These are phyloP conservation scores for Candida tallmaniae DNA, from an alignment of 805 yeast species.

Conservation along the genomic window DNA sequence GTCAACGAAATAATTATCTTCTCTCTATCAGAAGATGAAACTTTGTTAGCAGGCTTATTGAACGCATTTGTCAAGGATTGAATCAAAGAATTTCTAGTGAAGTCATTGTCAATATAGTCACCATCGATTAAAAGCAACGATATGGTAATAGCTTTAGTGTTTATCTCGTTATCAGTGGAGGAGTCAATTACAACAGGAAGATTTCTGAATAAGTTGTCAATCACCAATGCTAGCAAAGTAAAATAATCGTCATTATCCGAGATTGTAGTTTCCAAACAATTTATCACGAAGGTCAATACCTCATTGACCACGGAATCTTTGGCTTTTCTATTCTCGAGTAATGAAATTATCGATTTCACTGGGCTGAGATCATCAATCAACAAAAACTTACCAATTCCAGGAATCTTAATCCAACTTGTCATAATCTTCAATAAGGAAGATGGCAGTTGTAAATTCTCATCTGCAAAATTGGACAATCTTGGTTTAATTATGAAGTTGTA, in stretches of 20 bases:
- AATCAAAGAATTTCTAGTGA: slow-evolving; percentile 49
- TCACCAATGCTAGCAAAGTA: slow-evolving; percentile 50
- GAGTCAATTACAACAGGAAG: slow-evolving; percentile 48
- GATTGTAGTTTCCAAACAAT: slow-evolving; percentile 33
- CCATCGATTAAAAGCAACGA: slow-evolving; percentile 52
- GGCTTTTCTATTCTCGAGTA: slow-evolving; percentile 50
- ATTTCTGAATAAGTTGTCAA: slow-evolving; percentile 50
- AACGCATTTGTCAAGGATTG: slow-evolving; percentile 56
- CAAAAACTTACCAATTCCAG: slow-evolving; percentile 47
- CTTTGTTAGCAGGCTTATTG: slow-evolving; percentile 50
- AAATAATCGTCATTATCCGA: slow-evolving; percentile 42
- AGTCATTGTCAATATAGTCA: slow-evolving; percentile 52
- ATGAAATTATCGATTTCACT: slow-evolving; percentile 48
- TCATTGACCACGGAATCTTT: slow-evolving; percentile 61
- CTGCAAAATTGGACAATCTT: slow-evolving; percentile 61
- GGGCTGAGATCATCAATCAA: slow-evolving; percentile 54
- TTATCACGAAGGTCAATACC: slow-evolving; percentile 52
- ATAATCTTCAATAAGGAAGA: slow-evolving; percentile 71
- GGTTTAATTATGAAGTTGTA: slow-evolving; percentile 55
- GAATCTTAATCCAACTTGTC: slow-evolving; percentile 45
- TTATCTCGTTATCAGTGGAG: slow-evolving; percentile 41
- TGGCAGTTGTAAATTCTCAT: slow-evolving; percentile 77
- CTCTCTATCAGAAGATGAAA: slow-evolving; percentile 49
- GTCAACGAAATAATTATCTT: slow-evolving; percentile 56
- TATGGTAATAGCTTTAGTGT: slow-evolving; percentile 48